Base-by-base conservation (phyloP, 176 grass and related monocot species). In the Ampelocalamus luodianensis region DNA sequence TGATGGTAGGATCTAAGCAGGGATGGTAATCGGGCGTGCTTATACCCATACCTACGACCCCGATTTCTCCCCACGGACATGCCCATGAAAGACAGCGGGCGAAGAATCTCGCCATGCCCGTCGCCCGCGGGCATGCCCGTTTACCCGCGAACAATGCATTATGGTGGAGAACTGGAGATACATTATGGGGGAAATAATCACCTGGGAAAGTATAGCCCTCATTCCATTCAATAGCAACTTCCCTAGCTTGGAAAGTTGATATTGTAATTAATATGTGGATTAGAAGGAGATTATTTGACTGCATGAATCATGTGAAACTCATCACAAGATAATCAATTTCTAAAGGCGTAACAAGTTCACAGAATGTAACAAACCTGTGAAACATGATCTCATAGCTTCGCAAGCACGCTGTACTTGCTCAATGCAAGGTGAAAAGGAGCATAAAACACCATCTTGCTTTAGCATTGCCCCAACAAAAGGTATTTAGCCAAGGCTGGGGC, bases 381-480 rank as follows among this genome's bases (percentile, higher is more conserved):
- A 98, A 62, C 18, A 83, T n/a, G 80, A 78, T 55, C n/a, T 81
- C 64, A 98, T 81, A 72, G 86, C 82, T 76, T 92, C 89, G 11
- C 91, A 98, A 26, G 93, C 83, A 24, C 82, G 79, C 85, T 98
- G 91, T 69, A 95, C 96, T 93, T 98, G 96, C 43, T 98, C 96
- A 46, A 98, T 95, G 84, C 93, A 98, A 80, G 96, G 96, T 59
- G 96, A 98, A 60, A 98, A 98, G n/a, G 96, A 98, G 78, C 93
- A 98, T 36, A 95, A 66, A 70, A 98, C 81, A 6, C 85, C 91
- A 43, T 95, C 91, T 65, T 93, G 91, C 64, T 85, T 93, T 87
- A 98, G 51, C 83, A 88, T 92, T 72, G 22, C 81, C 55, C 82
- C 77, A 44, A 81, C 83, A 24, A 89, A 98, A 48, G 91, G 91